Evolutionary conservation across 805 yeast genomes (phyloP).

Genomic region (Candida arabinofermentans): DNA sequence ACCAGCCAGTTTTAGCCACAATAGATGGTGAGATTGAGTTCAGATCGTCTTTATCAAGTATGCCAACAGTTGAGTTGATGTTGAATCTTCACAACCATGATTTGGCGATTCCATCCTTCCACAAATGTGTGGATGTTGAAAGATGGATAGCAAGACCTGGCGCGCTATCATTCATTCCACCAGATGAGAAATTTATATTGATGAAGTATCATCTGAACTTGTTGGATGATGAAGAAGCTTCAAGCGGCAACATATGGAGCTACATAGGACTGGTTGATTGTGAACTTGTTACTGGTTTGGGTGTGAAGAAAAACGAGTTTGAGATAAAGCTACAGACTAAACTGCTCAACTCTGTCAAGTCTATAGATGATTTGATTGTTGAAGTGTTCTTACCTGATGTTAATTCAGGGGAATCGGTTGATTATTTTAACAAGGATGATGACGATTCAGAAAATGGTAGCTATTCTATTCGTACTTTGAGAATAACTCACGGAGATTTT

Average conservation of each 20-base stretch:
- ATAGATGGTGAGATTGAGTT: constrained; percentile 64
- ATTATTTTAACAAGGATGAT: constrained; percentile 3
- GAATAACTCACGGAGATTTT: constrained; percentile 78
- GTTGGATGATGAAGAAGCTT: constrained; percentile 19
- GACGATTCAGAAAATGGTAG: constrained; percentile 15
- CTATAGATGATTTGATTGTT: constrained; percentile 44
- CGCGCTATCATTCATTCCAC: constrained; percentile 69
- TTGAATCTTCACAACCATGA: constrained; percentile 45
- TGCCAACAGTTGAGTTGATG: constrained; percentile 63
- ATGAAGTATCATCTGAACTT: constrained; percentile 63
- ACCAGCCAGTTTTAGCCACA: constrained; percentile 42
- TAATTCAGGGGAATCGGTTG: background rate
- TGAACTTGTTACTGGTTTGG: constrained; percentile 52
- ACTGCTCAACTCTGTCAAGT: constrained; percentile 40
- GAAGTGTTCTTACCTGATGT: constrained; percentile 29
- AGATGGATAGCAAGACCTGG: constrained; percentile 47
- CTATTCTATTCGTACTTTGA: constrained; percentile 46
- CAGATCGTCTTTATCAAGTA: constrained; percentile 69
- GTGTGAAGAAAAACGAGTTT: constrained; percentile 51
- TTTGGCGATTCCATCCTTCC: constrained; percentile 61
- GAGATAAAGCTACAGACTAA: constrained; percentile 52
- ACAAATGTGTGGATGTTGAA: constrained; percentile 58
- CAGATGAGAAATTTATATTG: constrained; percentile 71
- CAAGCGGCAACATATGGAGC: constrained; percentile 19
- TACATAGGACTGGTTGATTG: constrained; percentile 53